Evolutionary conservation across 352 stramenopile species (phyloP), one percentile per base, ranked within the genome.

Genomic region (Globisporangium paroecandrum): DNA sequence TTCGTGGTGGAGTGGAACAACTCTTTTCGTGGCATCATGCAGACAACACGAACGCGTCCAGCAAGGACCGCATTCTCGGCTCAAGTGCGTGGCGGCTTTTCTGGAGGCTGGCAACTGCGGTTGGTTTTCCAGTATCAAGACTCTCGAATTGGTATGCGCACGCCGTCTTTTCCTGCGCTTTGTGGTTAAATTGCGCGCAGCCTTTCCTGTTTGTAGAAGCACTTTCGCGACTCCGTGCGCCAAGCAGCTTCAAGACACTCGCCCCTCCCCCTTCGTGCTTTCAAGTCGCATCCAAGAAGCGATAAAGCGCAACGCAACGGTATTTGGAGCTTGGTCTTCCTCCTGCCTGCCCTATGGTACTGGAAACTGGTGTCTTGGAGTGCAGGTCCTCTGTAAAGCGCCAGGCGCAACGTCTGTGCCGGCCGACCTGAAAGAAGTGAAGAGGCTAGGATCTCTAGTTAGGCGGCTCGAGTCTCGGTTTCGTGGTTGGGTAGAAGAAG

Each of bases 61-160:
- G 12, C 38, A 46, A 46, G 12, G 38, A 15, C 38, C 38, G 12
- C 38, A 46, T 46, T 5, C 12, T 15, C 12, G 15, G 38, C 38
- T 15, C 13, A 20, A 20, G 12, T 46, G 12, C 7, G 38, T 46
- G 38, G 4, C 32, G 38, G 38, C 38, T 18, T 46, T 32, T 32
- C 29, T 7, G 29, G 29, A 32, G 4, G 4, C 29, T 32, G 29
- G 29, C 4, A 32, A 32, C 4, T 20, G 15, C 1, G 41, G 41
- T 8, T n/a, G 15, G 0, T 13, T n/a, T 5, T 9, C 41, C 4
- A 47, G 41, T 49, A n/a, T 49, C 41, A 49, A 49, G 41, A 49
- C 41, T 20, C 15, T 49, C 41, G 41, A 49, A 49, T 27, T 22
- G 56, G 56, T 61, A 61, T 46, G 56, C 41, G 56, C 36, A 12